phyloP scores from a whole-genome alignment of 768 basidiomycete genomes.

The Agaricus blazei region DNA sequence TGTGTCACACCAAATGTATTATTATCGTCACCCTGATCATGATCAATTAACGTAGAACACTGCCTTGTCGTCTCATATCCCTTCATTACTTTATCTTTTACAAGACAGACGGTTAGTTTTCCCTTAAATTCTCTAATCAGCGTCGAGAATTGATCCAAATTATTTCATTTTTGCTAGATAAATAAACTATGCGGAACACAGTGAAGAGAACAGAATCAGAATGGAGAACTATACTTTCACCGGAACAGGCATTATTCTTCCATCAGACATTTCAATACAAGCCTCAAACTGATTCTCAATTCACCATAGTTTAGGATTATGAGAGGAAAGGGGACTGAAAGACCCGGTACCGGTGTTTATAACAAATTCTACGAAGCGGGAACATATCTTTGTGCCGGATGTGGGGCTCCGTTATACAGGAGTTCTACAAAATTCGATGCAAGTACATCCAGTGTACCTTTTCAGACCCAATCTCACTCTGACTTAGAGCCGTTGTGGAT shows the following conservation, averaged over 20 bases:
- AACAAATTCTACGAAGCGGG: conserved; percentile 64
- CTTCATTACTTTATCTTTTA: too few species aligned
- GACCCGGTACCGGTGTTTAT: conserved; percentile 72
- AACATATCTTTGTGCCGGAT: conserved; percentile 75
- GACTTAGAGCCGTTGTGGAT: conserved; percentile 78
- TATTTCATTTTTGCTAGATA: background rate
- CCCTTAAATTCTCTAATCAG: background rate
- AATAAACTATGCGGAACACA: conserved; percentile 31
- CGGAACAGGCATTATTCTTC: conserved; percentile 60
- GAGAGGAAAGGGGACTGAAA: conserved; percentile 87
- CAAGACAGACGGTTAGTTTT: background rate
- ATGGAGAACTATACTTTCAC: conserved; percentile 78
- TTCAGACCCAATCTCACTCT: too few species aligned
- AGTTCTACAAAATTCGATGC: conserved; percentile 84
- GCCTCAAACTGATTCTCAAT: background rate
- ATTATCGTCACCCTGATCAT: too few species aligned
- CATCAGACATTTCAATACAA: background rate
- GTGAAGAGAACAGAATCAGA: conserved; percentile 62
- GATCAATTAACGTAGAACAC: background rate
- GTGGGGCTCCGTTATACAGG: conserved; percentile 81
- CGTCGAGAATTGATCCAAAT: background rate
- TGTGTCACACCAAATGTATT: too few species aligned
- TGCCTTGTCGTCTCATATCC: background rate
- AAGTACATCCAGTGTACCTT: too few species aligned
- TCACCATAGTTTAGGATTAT: conserved; percentile 75